Evolutionary conservation across 1,139 yeast genomes (phyloP), one percentile per base, ranked within the genome.

Genomic region (Yamadazyma epiphylla): DNA sequence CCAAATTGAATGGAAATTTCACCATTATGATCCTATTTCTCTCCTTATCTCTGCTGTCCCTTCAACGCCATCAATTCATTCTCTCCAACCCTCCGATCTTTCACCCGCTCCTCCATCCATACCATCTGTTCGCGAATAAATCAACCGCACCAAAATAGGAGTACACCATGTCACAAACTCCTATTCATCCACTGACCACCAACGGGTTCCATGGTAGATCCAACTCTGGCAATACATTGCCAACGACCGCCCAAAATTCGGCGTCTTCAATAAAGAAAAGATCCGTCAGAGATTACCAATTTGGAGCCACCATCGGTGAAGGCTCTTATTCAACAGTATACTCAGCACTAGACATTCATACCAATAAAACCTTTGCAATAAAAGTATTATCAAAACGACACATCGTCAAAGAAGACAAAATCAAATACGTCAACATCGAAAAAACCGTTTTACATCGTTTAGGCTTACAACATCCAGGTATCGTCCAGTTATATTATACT

Each of bases 271-370:
- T 8, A 9, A 37, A 38, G 25, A 55, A 54, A 38, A 41, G 58
- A 33, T 48, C 84, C 10, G 83, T 80, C 12, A 70, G 71, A 33
- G 91, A 84, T 52, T 84, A 82, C 50, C 78, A 74, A 44, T 71
- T 83, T 40, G 89, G 89, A 3, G 74, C 79, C 28, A 74, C 74
- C 20, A 62, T 84, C 21, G 94, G 94, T 11, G 89, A 81, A 53
- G 94, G 94, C 2, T 82, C 91, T 0, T 84, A 83, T 49, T 81
- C 89, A 4, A 82, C 87, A 0, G 94, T 84, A 5, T 65, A 73
- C 41, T 61, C 82, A 25, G 94, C 88, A 1, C 67, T 80, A 1
- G 87, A 84, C 41, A 50, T 63, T 21, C 73, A 69, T 31, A 72
- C 75, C 21, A 62, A 63, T 22, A 71, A 72, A 40, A 70, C 80